Evolutionary conservation across 441 rosid genomes (phyloP), one percentile per base, ranked within the genome.

Genomic region (Omphalea diandra): DNA sequence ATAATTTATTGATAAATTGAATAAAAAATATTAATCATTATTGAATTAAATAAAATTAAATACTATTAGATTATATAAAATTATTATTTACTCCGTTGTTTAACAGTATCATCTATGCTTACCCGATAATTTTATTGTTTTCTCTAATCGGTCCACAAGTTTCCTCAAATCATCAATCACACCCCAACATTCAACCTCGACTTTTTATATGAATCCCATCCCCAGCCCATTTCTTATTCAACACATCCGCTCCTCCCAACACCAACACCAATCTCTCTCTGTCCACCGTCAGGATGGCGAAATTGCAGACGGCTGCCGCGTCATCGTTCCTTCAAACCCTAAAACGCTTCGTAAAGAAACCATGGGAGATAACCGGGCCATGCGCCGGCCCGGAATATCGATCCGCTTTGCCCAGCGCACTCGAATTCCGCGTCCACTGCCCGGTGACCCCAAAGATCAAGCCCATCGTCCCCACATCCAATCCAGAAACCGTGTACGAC

Each of bases 281-380:
- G 10, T 50, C 50, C 26, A 20, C 14, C 29, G 7, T 46, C 14
- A 12, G 31, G 54, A 85, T 86, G 97, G 89, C 91, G 81, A 92
- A 90, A 76, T 67, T 83, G 40, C 75, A 69, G 4, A 70, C 91
- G 46, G 50, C 78, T 41, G 86, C 85, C 31, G 26, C 81, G 58
- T 66, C 83, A 50, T 85, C 90, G 49, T 68, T 91, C 50, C 36
- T 88, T 56, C 93, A 90, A 70, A 82, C 72, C 76, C 87, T 91
- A 7, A 86, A 74, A 73, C 81, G 89, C 1, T 94, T 77, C 84
- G 63, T 94, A 43, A 94, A 90, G 83, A 87, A 88, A 80, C 98
- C 98, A 10, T 94, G 97, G 98, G 95, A 90, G 73, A 83, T 91
- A 20, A 91, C 97, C 7, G 97, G 97, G 12, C 94, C 97, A 3